These are phyloP conservation scores for Candida coquimbonensis DNA, from an alignment of 805 yeast species.

Conservation along the genomic window DNA sequence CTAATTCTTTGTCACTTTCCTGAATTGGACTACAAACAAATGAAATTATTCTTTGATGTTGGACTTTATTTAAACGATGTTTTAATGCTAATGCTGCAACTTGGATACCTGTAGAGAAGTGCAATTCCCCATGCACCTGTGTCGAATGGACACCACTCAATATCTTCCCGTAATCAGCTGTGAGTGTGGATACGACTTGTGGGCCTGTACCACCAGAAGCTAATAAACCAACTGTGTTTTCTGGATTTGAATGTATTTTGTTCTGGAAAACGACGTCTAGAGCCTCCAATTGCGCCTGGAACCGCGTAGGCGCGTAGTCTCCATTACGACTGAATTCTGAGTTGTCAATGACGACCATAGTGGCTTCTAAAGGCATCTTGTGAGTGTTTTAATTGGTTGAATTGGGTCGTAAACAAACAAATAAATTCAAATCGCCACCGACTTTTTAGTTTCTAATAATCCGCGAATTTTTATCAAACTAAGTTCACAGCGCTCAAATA, in stretches of 20 bases:
- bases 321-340: slow-evolving; percentile 96
- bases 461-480: not conserved
- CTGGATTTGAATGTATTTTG: slow-evolving; percentile 86
- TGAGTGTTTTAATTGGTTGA: not conserved
- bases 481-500: too few species aligned
- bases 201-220: slow-evolving; percentile 85
- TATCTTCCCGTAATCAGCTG: slow-evolving; percentile 80
- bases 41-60: slow-evolving; percentile 80
- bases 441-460: too few species aligned
- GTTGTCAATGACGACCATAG: slow-evolving; percentile 91
- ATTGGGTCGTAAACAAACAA: not conserved
- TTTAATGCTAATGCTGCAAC: slow-evolving; percentile 91
- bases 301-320: slow-evolving; percentile 82
- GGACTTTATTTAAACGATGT: slow-evolving; percentile 92
- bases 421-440: too few species aligned
- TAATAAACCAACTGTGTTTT: slow-evolving; percentile 86
- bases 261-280: slow-evolving; percentile 81
- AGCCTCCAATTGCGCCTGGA: slow-evolving; percentile 87
- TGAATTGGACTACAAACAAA: slow-evolving; percentile 84
- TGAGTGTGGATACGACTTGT: slow-evolving; percentile 80
- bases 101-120: slow-evolving; percentile 79
- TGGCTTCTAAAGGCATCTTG: slow-evolving; percentile 88
- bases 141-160: slow-evolving; percentile 78
- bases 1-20: slow-evolving; percentile 64
- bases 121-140: slow-evolving; percentile 58